phyloP scores from a whole-genome alignment of 2,329 filamentous ascomycete species.

The Botrytis tulipae region DNA sequence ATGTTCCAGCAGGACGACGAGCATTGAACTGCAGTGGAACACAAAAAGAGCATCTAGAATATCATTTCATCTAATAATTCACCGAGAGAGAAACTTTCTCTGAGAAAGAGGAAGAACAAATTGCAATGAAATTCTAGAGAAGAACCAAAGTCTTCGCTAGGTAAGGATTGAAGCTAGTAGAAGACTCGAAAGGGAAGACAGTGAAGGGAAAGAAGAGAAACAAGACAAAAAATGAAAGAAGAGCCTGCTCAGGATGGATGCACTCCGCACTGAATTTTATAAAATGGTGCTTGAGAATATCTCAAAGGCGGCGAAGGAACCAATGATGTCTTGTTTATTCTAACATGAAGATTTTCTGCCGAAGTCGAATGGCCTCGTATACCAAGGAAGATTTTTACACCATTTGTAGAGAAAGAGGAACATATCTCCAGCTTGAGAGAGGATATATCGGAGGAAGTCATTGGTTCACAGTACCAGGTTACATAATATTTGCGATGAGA shows the following conservation, averaged over 20 bases:
- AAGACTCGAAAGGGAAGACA: neutral
- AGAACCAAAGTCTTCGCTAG: neutral
- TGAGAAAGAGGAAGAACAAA: neutral
- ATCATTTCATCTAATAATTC: neutral
- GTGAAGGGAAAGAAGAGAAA: neutral
- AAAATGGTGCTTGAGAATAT: neutral
- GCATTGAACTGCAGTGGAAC: neutral
- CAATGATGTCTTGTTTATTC: neutral
- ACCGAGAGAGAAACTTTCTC: neutral
- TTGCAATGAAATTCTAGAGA: neutral
- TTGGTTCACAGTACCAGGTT: neutral
- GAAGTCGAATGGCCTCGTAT: neutral
- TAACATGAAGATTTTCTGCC: neutral
- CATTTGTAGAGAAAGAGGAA: neutral
- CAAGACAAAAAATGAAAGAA: neutral
- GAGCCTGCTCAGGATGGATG: neutral
- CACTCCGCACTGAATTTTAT: neutral
- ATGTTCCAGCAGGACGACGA: neutral
- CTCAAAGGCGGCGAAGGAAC: too few species aligned
- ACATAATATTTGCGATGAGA: neutral
- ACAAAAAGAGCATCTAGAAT: neutral
- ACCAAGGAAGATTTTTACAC: neutral
- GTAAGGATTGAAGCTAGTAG: neutral
- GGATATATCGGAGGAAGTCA: neutral
- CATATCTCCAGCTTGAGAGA: neutral